These are phyloP conservation scores for Chlorella sp. DNA, from an alignment of 139 green algal genomes.

Conservation along the genomic window DNA sequence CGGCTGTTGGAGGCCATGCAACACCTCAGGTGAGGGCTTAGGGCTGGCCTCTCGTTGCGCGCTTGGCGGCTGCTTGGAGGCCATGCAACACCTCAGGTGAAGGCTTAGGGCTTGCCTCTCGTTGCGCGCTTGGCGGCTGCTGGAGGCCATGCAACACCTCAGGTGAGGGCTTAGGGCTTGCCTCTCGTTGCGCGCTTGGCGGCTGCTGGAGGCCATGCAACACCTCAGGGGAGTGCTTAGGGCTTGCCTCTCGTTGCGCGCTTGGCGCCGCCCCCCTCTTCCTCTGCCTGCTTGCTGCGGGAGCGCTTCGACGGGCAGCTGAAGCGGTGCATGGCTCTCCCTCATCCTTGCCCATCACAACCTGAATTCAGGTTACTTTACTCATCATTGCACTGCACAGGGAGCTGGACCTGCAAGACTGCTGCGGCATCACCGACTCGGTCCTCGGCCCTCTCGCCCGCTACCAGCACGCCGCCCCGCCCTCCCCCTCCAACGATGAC, in stretches of 20 bases:
- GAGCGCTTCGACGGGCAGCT: not conserved
- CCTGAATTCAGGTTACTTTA: not conserved
- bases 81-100: not conserved
- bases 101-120: not conserved
- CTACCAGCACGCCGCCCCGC: conserved; percentile 21
- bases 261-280: too few species aligned
- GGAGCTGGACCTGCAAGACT: conserved; percentile 38
- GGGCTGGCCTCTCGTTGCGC: too few species aligned
- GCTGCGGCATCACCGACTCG: conserved; percentile 30
- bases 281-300: not conserved
- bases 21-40: not conserved
- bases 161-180: not conserved
- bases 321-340: not conserved
- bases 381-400: not conserved
- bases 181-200: too few species aligned
- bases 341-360: too few species aligned
- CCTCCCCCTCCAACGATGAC: too few species aligned
- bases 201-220: not conserved
- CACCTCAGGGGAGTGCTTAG: not conserved
- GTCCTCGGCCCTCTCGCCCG: conserved; percentile 21
- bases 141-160: not conserved
- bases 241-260: too few species aligned
- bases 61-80: not conserved
- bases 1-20: too few species aligned
- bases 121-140: not conserved